phyloP scores from a whole-genome alignment of 2,329 filamentous ascomycete genomes.

The Curvularia spicifera region DNA sequence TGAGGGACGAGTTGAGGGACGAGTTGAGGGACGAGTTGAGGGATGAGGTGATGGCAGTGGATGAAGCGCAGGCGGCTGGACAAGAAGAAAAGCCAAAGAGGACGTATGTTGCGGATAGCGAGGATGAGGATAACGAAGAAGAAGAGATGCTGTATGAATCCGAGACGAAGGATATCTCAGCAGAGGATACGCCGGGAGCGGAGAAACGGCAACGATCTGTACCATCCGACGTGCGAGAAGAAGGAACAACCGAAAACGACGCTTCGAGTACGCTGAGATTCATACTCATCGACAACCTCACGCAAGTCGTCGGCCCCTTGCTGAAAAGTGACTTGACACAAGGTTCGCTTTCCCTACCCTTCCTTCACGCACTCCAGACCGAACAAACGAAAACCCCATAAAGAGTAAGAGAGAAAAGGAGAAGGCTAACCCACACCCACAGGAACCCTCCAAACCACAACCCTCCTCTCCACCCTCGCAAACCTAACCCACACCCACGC shows the following conservation, averaged over 20 bases:
- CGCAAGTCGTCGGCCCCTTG: constrained; percentile 47
- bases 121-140: constrained; percentile 47
- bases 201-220: neutral
- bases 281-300: constrained; percentile 51
- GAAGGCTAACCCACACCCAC: constrained; percentile 4
- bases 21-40: neutral
- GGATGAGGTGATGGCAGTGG: neutral
- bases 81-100: constrained; percentile 18
- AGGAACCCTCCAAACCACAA: constrained; percentile 51
- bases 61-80: neutral
- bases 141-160: constrained; percentile 51
- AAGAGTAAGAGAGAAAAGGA: neutral
- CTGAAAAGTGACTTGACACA: constrained; percentile 48
- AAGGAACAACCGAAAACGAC: neutral
- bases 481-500: constrained; percentile 48
- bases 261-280: constrained; percentile 22
- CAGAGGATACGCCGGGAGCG: neutral
- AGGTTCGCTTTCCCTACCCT: constrained; percentile 27
- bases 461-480: constrained; percentile 51
- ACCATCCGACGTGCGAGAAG: neutral
- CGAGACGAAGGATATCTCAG: neutral
- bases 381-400: neutral
- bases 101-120: constrained; percentile 43
- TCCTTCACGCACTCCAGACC: constrained; percentile 18
- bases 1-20: neutral